Evolutionary conservation across 2,329 filamentous ascomycete species (phyloP).

Genomic region (Fusarium tjaetaba): DNA sequence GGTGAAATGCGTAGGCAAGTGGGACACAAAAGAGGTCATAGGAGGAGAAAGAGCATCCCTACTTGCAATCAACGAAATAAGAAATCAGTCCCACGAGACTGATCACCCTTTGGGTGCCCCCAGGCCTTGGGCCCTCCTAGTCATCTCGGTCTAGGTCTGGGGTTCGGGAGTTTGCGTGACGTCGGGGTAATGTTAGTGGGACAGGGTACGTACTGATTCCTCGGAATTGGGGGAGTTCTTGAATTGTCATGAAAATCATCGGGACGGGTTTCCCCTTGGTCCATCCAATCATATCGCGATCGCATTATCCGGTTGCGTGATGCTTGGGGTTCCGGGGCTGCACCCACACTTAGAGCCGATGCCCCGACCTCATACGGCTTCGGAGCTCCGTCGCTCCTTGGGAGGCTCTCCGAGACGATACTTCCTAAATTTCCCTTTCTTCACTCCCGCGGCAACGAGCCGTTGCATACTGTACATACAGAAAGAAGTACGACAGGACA

Average conservation of each 20-base stretch:
- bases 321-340: constrained; percentile 4
- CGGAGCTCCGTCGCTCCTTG: constrained; percentile 40
- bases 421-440: constrained; percentile 21
- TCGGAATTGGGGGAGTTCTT: constrained; percentile 25
- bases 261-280: constrained; percentile 16
- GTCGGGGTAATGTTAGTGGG: constrained; percentile 29
- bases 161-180: constrained; percentile 37
- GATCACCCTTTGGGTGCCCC: constrained; percentile 24
- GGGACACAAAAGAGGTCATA: background rate
- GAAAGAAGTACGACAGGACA: background rate
- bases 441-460: constrained; percentile 20
- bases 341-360: constrained; percentile 42
- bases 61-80: background rate
- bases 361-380: constrained; percentile 39
- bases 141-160: constrained; percentile 31
- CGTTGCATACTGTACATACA: background rate
- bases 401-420: constrained; percentile 28
- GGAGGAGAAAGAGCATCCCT: background rate
- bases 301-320: constrained; percentile 17
- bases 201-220: constrained; percentile 13
- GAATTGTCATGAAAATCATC: constrained; percentile 17
- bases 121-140: background rate
- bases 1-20: constrained; percentile 1
- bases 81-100: constrained; percentile 14
- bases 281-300: constrained; percentile 26